Evolutionary conservation across 2,329 filamentous ascomycete species (phyloP).

Genomic region (Dactylellina parvicollis): DNA sequence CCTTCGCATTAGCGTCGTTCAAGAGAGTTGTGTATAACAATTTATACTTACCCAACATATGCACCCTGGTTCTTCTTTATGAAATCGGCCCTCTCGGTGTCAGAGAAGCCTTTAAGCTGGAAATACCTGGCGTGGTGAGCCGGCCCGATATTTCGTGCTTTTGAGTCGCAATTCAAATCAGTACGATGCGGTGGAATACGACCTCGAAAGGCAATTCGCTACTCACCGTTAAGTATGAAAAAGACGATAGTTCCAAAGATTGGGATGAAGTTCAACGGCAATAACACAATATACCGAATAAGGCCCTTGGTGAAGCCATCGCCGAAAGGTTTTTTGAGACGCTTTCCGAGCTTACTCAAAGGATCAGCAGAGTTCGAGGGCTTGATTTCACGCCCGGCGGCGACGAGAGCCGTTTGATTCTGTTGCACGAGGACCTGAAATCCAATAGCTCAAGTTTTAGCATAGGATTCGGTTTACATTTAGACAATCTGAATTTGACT

Average conservation of each 20-base stretch:
- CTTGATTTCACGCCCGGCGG: conserved; percentile 78
- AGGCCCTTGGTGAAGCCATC: conserved; percentile 69
- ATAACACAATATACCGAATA: conserved; percentile 81
- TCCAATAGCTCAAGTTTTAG: conserved; percentile 70
- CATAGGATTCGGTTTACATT: conserved; percentile 74
- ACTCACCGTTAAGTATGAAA: conserved; percentile 75
- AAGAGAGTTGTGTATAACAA: neutral
- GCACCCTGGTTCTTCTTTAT: conserved; percentile 75
- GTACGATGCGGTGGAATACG: neutral
- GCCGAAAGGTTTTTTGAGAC: conserved; percentile 68
- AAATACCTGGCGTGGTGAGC: conserved; percentile 76
- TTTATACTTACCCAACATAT: conserved; percentile 75
- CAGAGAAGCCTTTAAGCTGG: conserved; percentile 85
- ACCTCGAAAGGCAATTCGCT: conserved; percentile 53
- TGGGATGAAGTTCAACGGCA: conserved; percentile 92
- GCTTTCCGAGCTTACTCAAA: conserved; percentile 68
- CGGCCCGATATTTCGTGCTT: conserved; percentile 65
- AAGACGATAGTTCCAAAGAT: conserved; percentile 85
- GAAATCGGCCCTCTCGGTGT: conserved; percentile 73
- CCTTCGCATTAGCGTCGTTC: conserved; percentile 55
- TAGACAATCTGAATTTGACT: neutral
- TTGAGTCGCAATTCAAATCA: conserved; percentile 53
- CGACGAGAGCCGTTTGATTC: conserved; percentile 72
- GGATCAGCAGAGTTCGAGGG: conserved; percentile 61
- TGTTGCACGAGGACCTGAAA: conserved; percentile 69